Evolutionary conservation across 1,139 yeast genomes (phyloP).

Genomic region (Yamadazyma buinensis): DNA sequence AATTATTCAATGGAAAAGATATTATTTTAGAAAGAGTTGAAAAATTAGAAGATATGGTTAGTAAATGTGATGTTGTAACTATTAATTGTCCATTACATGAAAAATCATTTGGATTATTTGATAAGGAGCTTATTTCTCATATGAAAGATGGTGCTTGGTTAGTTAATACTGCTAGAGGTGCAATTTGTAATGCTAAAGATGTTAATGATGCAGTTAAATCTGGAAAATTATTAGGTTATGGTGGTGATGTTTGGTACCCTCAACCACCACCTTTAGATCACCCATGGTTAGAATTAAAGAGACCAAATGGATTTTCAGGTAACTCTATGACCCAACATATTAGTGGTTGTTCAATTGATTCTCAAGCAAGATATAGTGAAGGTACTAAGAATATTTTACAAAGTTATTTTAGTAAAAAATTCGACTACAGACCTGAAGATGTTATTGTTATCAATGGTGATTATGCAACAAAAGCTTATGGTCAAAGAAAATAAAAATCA

Average conservation of each 20-base stretch:
- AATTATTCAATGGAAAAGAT: constrained; percentile 35
- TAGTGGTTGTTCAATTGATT: constrained; percentile 77
- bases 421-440: constrained; percentile 71
- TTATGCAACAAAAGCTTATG: constrained; percentile 73
- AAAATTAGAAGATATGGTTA: constrained; percentile 62
- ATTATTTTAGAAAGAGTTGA: constrained; percentile 55
- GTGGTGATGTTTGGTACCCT: constrained; percentile 82
- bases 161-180: constrained; percentile 85
- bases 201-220: constrained; percentile 69
- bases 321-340: constrained; percentile 87
- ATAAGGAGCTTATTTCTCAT: constrained; percentile 63
- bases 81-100: constrained; percentile 79
- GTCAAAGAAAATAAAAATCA: constrained; percentile 44
- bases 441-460: constrained; percentile 68
- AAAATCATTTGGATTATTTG: constrained; percentile 60
- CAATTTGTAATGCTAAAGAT: constrained; percentile 67
- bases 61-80: constrained; percentile 70
- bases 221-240: constrained; percentile 74
- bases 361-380: constrained; percentile 68
- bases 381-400: constrained; percentile 67
- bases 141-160: constrained; percentile 77
- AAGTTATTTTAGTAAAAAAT: constrained; percentile 57
- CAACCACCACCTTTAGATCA: constrained; percentile 78
- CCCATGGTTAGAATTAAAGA: constrained; percentile 72
- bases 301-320: constrained; percentile 60